Conservation (phyloP, 23 red algal species). For the Gracilariopsis chorda region DNA sequence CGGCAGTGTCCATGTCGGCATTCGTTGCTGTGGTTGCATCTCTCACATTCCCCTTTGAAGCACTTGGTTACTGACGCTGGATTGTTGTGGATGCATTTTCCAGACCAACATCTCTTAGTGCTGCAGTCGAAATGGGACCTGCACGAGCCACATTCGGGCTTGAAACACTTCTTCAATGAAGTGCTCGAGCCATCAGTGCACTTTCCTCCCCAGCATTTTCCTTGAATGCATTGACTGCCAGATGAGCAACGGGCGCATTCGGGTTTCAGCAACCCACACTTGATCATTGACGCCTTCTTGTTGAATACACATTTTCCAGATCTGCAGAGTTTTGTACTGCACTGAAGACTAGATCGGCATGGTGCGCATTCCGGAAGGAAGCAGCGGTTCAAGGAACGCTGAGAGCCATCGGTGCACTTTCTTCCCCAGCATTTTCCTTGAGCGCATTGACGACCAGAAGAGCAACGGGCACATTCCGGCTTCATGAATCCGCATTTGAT, state of each 20-base stretch:
- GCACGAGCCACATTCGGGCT: not conserved
- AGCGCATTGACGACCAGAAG: not conserved
- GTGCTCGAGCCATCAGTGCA: not conserved
- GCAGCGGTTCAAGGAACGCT: not conserved
- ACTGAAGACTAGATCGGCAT: not conserved
- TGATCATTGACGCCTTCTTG: not conserved
- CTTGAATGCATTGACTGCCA: not conserved
- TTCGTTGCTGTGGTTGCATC: not conserved
- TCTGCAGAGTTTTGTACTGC: not conserved
- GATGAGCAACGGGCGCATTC: not conserved
- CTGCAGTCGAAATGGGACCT: not conserved
- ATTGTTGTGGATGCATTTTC: not conserved
- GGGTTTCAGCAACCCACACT: not conserved
- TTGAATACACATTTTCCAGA: not conserved
- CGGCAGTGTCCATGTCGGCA: not conserved
- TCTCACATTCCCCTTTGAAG: not conserved
- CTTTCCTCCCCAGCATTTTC: conserved; percentile 1
- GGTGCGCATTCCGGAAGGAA: not conserved
- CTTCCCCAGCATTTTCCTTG: conserved; percentile 1
- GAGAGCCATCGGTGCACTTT: not conserved
- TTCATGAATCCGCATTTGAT: conserved; percentile 12
- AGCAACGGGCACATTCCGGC: not conserved
- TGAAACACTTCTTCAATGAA: not conserved
- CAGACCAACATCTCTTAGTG: not conserved
- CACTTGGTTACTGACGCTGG: not conserved